A percentile compares a stretch with the other conserved stretches of the same genome.
Conservation (phyloP, 306 rosid genomes). For the Parietaria judaica region DNA sequence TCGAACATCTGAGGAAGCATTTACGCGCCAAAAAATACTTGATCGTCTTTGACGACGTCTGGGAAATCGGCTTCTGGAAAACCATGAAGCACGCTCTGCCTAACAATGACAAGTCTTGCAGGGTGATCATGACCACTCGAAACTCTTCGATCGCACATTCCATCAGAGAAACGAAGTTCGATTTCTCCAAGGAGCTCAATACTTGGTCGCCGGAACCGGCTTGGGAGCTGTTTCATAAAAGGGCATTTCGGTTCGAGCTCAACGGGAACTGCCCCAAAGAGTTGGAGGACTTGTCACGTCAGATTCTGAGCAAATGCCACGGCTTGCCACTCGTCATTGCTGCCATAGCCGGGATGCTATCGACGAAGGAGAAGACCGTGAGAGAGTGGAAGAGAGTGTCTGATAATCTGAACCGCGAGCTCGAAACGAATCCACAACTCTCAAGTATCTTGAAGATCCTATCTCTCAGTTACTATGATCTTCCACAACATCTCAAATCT, state of each 20-base stretch:
- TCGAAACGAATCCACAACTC: background rate
- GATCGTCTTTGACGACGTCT: constrained; percentile 3
- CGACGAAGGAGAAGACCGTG: constrained; percentile 1
- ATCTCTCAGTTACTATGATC: constrained; percentile 9
- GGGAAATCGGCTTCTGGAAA: background rate
- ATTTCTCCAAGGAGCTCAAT: background rate
- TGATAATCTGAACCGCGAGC: constrained; percentile 2
- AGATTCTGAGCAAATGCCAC: constrained; percentile 9
- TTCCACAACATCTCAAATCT: constrained; percentile 15
- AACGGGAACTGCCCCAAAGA: background rate
- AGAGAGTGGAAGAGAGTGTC: constrained; percentile 1
- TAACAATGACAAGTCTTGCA: background rate
- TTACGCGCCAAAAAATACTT: background rate
- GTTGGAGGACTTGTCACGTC: constrained; percentile 5
- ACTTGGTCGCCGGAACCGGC: background rate
- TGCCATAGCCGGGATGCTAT: constrained; percentile 12
- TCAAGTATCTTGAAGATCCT: constrained; percentile 3
- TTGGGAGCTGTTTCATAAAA: constrained; percentile 5
- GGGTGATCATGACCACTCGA: background rate
- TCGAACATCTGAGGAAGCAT: background rate
- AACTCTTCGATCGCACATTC: background rate
- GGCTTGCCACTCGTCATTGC: constrained; percentile 18
- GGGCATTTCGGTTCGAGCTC: background rate
- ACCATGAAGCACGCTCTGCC: background rate
- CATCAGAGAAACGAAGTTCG: background rate